Evolutionary conservation across 2,329 filamentous ascomycete species (phyloP), one percentile per base, ranked within the genome.

Genomic region (Paracamarosporium sp.): DNA sequence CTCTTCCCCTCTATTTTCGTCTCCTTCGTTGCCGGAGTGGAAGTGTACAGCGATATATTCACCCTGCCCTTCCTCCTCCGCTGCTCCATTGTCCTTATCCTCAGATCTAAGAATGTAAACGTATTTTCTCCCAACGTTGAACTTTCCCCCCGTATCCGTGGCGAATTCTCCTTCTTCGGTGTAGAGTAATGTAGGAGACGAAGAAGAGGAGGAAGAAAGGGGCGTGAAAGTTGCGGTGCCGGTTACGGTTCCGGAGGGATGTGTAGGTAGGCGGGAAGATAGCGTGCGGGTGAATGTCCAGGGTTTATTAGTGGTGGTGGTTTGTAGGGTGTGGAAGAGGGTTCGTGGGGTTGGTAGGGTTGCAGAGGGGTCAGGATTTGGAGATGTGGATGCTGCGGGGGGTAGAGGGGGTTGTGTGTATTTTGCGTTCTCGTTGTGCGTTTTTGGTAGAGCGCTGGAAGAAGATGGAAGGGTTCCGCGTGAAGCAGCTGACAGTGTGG

Each of bases 201-300:
- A n/a, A n/a, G n/a, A n/a, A 15, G 24, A 9, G 9, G 4, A 13
- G 5, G 13, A n/a, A 1, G 17, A 17, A 3, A 48, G 12, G 11
- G 0, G 89, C 1, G 85, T 77, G 56, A 94, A 92, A 9, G 76
- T 80, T 1, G 89, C 88, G 0, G 80, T 87, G 5, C 91, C 90
- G 9, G 78, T 81, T 57, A 91, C 89, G 41, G 81, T 85, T 0
- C 90, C 90, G 53, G 82, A 89, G 0, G 89, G 90, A 55, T 90
- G 87, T 0, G 82, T 82, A 0, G 86, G 80, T 0, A 87, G 76
- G 12, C 75, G 75, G 64, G 85, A 88, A 11, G 71, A 73, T 2
- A 91, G 78, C 2, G 80, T 80, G 1, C 88, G 83, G 54, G 85
- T 82, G 9, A 92, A 82, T 2, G 74, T 81, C 91, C 91, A 94